These are phyloP conservation scores for Pseudonitzschia delicatissima DNA, from an alignment of 108 stramenopile genomes.

Conservation along the genomic window DNA sequence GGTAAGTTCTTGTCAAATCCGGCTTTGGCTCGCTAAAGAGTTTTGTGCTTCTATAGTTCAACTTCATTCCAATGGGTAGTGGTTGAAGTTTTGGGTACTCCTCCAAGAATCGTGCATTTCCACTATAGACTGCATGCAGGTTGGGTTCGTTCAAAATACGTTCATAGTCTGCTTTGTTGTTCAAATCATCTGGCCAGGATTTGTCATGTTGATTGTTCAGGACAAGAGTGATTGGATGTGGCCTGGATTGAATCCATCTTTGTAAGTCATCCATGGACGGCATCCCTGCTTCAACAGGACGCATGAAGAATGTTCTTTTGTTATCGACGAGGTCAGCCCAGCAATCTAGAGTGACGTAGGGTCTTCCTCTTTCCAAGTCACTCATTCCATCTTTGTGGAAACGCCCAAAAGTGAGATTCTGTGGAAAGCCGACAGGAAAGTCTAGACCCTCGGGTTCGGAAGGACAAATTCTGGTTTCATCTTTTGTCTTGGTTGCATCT, in stretches of 20 bases:
- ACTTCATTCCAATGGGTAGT: constrained; percentile 9
- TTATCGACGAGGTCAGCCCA: constrained; percentile 1
- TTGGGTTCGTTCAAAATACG: not conserved
- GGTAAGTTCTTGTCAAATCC: not conserved
- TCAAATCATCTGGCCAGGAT: not conserved
- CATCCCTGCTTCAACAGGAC: not conserved
- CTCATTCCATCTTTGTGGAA: not conserved
- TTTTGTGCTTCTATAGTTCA: not conserved
- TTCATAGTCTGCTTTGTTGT: not conserved
- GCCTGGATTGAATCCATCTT: not conserved
- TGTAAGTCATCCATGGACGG: not conserved
- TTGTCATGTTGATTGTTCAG: not conserved
- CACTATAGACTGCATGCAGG: not conserved
- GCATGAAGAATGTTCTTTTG: not conserved
- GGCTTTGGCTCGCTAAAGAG: not conserved
- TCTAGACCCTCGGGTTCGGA: too few relatives aligned
- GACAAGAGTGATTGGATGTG: constrained; percentile 2
- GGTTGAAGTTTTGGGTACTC: constrained; percentile 6
- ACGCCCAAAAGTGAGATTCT: constrained; percentile 3
- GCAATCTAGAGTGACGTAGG: constrained; percentile 1
- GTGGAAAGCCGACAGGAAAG: not conserved
- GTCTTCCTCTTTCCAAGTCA: constrained; percentile 1
- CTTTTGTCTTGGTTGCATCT: too few relatives aligned
- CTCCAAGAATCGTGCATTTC: constrained; percentile 1
- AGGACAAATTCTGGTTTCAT: too few relatives aligned